These are phyloP conservation scores for Puccinia triticina DNA, from an alignment of 1,284 basidiomycete species.

Conservation along the genomic window DNA sequence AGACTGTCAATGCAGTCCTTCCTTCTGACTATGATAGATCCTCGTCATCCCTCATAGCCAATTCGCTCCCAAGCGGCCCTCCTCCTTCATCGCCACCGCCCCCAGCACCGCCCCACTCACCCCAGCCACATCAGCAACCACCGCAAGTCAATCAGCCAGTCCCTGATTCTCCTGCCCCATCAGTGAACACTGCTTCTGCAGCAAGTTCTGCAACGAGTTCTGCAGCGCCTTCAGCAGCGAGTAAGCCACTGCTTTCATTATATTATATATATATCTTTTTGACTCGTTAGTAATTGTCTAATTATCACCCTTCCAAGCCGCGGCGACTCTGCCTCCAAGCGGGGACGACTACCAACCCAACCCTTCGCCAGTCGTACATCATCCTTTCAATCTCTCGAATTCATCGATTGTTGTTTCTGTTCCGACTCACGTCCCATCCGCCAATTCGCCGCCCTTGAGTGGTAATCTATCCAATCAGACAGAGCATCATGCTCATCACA, in stretches of 20 bases:
- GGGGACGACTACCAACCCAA: background rate
- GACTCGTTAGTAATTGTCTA: background rate
- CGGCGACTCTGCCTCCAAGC: background rate
- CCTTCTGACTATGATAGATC: background rate
- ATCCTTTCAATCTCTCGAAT: constrained; percentile 4
- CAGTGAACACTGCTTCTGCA: no score
- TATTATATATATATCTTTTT: no score
- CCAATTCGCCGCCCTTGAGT: no score
- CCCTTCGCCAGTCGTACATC: background rate
- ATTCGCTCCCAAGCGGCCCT: background rate
- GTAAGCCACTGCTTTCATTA: no score
- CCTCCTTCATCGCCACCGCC: background rate
- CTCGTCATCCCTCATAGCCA: background rate
- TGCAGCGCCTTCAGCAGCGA: no score
- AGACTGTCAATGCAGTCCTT: no score
- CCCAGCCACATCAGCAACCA: background rate
- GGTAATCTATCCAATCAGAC: background rate
- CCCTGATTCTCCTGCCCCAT: no score
- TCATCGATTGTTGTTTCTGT: constrained; percentile 21
- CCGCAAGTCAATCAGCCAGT: no score
- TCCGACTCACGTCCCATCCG: background rate
- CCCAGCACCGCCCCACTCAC: background rate
- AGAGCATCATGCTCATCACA: background rate
- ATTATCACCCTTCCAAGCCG: background rate
- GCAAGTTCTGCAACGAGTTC: background rate